These are phyloP conservation scores for Cytospora mali DNA, from an alignment of 2,329 filamentous ascomycete species.

Conservation along the genomic window DNA sequence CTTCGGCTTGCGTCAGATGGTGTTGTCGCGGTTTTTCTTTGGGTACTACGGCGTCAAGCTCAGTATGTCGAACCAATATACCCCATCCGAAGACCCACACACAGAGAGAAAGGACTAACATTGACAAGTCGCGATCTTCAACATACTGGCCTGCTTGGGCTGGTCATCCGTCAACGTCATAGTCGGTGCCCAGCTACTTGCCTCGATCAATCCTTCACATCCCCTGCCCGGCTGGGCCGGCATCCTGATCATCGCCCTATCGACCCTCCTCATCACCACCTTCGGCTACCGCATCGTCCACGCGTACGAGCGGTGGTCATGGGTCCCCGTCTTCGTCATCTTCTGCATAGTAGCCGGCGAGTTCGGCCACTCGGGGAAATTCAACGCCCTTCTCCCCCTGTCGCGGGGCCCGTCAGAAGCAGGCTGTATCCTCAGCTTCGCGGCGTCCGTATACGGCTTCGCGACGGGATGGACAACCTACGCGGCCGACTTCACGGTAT, in stretches of 20 bases:
- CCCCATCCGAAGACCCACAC: not conserved
- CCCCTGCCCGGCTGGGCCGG: constrained; percentile 73
- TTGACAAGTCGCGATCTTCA: constrained; percentile 66
- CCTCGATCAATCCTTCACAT: constrained; percentile 63
- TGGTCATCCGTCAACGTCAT: constrained; percentile 80
- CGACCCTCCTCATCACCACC: constrained; percentile 69
- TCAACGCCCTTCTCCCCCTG: constrained; percentile 61
- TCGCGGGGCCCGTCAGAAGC: constrained; percentile 60
- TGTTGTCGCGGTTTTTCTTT: constrained; percentile 77
- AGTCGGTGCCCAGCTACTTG: constrained; percentile 75
- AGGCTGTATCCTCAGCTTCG: constrained; percentile 65
- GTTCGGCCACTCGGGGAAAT: constrained; percentile 69
- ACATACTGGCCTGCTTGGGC: constrained; percentile 70
- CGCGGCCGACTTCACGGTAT: constrained; percentile 79
- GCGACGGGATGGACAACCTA: constrained; percentile 74
- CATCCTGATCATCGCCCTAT: constrained; percentile 71
- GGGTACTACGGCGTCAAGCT: constrained; percentile 72
- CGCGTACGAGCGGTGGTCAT: constrained; percentile 73
- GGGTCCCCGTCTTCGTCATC: constrained; percentile 72
- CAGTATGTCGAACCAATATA: constrained; percentile 47
- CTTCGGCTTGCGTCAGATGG: constrained; percentile 79
- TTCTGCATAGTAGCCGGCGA: constrained; percentile 71
- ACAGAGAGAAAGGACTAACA: not conserved
- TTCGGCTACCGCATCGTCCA: constrained; percentile 79
- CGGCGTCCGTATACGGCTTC: constrained; percentile 68